Conservation (phyloP, 164 flowering plant species). For the Paratinospora sagittata region DNA sequence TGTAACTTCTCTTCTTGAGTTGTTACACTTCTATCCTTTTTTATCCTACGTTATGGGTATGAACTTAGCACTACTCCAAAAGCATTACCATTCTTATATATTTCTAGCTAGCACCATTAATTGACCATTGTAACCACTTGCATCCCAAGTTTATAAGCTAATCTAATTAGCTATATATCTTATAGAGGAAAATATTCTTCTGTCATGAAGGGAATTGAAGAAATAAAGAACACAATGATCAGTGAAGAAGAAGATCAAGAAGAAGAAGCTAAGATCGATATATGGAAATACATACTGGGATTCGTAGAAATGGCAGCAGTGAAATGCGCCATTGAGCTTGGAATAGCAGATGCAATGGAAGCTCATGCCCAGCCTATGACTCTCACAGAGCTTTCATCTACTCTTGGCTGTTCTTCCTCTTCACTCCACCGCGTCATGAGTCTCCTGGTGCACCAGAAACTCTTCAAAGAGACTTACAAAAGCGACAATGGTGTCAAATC, state of each 20-base stretch:
- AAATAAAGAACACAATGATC: no score
- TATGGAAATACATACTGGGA: conserved; percentile 4
- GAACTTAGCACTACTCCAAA: no score
- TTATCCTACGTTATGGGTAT: no score
- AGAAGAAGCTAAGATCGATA: background rate
- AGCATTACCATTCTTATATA: no score
- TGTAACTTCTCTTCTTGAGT: no score
- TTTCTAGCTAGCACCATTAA: no score
- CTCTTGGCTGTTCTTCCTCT: background rate
- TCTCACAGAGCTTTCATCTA: background rate
- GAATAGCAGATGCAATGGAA: conserved; percentile 1
- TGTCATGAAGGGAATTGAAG: no score
- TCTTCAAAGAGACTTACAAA: background rate
- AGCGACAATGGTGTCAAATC: background rate
- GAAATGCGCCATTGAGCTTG: conserved; percentile 8
- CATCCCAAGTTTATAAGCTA: no score
- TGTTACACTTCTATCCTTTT: no score
- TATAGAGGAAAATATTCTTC: no score
- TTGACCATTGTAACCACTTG: no score
- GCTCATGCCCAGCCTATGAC: background rate
- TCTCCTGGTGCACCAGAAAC: conserved; percentile 1
- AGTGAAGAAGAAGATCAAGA: background rate
- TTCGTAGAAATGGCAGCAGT: conserved; percentile 6
- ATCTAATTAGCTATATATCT: no score
- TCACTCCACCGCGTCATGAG: conserved; percentile 9